Conservation (phyloP, 192 early-diverging fungal genomes). For the Phlyctochytrium bullatum region DNA sequence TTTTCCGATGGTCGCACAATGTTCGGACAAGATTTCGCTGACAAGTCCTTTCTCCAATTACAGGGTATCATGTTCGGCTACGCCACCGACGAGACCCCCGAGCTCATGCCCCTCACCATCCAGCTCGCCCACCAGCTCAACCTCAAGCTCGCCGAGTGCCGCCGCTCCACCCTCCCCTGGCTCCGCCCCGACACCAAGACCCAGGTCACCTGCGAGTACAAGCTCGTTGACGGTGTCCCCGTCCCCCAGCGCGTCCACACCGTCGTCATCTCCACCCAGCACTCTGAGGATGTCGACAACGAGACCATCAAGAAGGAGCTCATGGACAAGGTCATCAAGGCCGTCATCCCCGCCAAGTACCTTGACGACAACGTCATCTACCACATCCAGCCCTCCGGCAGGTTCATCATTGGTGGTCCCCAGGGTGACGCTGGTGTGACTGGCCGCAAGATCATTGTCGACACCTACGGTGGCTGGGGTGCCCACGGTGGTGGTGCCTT, state of each 20-base stretch:
- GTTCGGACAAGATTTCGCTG: no score
- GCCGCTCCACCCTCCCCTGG: conserved; percentile 82
- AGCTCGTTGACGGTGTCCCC: conserved; percentile 90
- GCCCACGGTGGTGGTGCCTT: conserved; percentile 98
- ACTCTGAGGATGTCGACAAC: conserved; percentile 83
- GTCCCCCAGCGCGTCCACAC: conserved; percentile 95
- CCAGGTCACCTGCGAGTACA: conserved; percentile 99
- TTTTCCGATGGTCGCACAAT: no score
- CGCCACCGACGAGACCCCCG: conserved; percentile 98
- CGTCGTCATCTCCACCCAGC: conserved; percentile 97
- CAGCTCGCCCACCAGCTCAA: conserved; percentile 97
- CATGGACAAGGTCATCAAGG: conserved; percentile 88
- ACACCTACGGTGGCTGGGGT: conserved; percentile 92
- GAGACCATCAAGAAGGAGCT: conserved; percentile 83
- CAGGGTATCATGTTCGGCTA: conserved; percentile 77
- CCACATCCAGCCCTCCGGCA: conserved; percentile 98
- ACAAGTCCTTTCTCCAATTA: no score
- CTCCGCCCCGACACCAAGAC: conserved; percentile 99
- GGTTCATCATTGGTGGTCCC: conserved; percentile 99
- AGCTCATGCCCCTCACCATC: conserved; percentile 97
- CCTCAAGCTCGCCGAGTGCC: conserved; percentile 91
- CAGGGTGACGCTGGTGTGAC: conserved; percentile 99
- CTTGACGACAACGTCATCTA: conserved; percentile 87
- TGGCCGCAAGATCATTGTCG: conserved; percentile 93
- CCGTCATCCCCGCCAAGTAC: conserved; percentile 88